Base-by-base conservation (phyloP, 805 yeast species). In the Candida railenensis region DNA sequence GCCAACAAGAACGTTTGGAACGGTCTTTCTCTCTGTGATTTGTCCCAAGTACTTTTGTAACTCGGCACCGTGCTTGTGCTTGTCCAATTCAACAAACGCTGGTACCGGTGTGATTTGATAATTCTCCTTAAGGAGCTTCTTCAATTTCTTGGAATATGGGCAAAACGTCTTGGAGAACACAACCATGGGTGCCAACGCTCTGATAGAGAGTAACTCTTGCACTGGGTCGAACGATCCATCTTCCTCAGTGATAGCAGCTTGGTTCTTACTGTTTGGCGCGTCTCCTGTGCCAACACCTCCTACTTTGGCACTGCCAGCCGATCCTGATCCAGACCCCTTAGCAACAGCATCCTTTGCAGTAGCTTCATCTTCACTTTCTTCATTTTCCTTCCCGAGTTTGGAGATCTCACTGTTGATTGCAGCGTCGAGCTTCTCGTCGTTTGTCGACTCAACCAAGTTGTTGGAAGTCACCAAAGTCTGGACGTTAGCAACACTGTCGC, bases 1-100 rank as follows among this genome's bases (percentile, higher is more conserved):
- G 46, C 83, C 85, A 45, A 92, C 78, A 45, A 89, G 73, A 18
- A 94, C 78, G 61, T 94, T 94, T 21, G 99, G 99, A 12, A 94
- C 99, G 0, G 98, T 92, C 22, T 68, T 68, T 55, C 97, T 81
- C 4, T 94, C 95, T 3, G 96, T 81, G 47, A 76, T 64, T 43
- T 75, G 71, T 15, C 76, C 85, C 44, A 94, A 74, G 63, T 85
- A 85, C 15, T 72, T 78, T 66, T 91, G 97, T 49, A 94, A 74
- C 50, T 78, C 85, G 2, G 69, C 63, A 1, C 97, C 97, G 61
- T 89, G 77, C 42, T 77, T 73, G 62, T 89, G 96, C 57, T 74
- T 75, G 66, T 92, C 97, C 44, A 92, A 73, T 61, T 92, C 98
- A 15, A 92, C 88, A 45, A 87, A 76, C 4, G 73, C 58, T 2